Evolutionary conservation across 352 stramenopile species (phyloP).

Genomic region (Phytophthora sp.): DNA sequence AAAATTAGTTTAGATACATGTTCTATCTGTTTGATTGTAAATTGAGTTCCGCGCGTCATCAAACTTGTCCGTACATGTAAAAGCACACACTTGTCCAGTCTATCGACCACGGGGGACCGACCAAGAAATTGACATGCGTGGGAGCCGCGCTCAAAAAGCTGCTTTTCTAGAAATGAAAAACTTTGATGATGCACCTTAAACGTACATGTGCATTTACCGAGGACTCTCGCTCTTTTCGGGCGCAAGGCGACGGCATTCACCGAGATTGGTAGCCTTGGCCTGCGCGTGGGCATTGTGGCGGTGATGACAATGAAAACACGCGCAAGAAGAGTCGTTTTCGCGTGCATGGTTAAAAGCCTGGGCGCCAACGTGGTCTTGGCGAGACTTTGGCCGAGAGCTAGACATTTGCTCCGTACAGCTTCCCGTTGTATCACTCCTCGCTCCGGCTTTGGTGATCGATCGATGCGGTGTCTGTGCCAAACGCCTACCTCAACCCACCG

Average conservation of each 20-base stretch:
- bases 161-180: too few species aligned
- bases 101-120: too few species aligned
- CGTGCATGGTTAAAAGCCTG: conserved; percentile 11
- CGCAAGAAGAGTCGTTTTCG: conserved; percentile 1
- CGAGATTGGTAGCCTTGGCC: conserved; percentile 15
- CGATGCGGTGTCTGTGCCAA: conserved; percentile 20
- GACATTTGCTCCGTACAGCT: conserved; percentile 22
- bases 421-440: conserved; percentile 9
- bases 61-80: too few species aligned
- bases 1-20: conserved; percentile 6
- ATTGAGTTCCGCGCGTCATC: too few species aligned
- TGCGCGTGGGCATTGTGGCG: background rate
- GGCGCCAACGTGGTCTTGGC: conserved; percentile 9
- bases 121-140: too few species aligned
- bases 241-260: conserved; percentile 22
- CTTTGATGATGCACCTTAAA: too few species aligned
- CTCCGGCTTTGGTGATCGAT: conserved; percentile 23
- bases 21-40: too few species aligned
- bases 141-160: too few species aligned
- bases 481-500: conserved; percentile 23
- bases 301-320: background rate
- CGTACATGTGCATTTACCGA: background rate
- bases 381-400: too few species aligned
- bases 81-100: too few species aligned
- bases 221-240: conserved; percentile 25